These are phyloP conservation scores for Calonectria multiphialidica DNA, from an alignment of 2,329 filamentous ascomycete species.

Conservation along the genomic window DNA sequence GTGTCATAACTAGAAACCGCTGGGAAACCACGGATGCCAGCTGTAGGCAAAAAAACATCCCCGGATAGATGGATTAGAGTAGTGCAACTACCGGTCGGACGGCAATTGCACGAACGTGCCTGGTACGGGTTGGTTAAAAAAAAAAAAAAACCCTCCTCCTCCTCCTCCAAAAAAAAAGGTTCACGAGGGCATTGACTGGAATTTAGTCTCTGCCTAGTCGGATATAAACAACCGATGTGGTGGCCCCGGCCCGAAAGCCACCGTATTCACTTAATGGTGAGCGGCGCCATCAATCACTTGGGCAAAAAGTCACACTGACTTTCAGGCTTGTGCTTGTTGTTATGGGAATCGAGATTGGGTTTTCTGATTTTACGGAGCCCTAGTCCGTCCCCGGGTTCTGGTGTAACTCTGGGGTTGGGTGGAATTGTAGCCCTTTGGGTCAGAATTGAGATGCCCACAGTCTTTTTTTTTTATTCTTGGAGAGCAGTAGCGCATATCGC, in stretches of 20 bases:
- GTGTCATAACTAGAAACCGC: not conserved
- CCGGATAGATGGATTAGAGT: not conserved
- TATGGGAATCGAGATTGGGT: not conserved
- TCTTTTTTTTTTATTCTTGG: not conserved
- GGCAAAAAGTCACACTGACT: not conserved
- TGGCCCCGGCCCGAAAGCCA: not conserved
- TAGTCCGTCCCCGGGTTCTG: not conserved
- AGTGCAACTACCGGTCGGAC: not conserved
- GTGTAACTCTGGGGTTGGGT: not conserved
- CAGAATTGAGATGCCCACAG: not conserved
- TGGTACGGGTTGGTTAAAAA: not conserved
- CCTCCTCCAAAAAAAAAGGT: too few relatives aligned
- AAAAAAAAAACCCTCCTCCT: too few relatives aligned
- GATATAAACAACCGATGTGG: not conserved
- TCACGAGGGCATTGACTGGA: not conserved
- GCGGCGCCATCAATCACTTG: not conserved
- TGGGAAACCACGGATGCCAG: not conserved
- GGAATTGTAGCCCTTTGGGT: not conserved
- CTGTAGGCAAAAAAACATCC: not conserved
- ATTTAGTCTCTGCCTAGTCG: not conserved
- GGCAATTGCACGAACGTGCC: not conserved
- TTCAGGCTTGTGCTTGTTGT: not conserved
- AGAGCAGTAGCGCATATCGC: constrained; percentile 19
- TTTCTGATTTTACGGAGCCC: not conserved
- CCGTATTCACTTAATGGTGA: not conserved